Conservation (phyloP, 2,329 filamentous ascomycete genomes). For the Didymella keratinophila region DNA sequence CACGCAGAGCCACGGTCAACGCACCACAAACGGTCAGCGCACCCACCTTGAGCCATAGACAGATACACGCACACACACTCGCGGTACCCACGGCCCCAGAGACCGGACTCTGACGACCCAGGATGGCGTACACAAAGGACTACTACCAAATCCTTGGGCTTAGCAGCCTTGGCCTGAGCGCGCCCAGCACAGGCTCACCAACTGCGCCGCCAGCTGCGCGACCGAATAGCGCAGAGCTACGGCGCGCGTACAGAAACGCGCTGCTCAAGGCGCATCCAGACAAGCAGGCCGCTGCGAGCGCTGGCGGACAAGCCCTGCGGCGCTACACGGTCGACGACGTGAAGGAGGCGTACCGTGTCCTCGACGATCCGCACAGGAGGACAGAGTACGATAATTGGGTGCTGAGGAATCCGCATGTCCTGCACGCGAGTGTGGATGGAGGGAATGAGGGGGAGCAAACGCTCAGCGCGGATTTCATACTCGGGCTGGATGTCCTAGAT, state of each 20-base stretch:
- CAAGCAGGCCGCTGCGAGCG: slow-evolving; percentile 46
- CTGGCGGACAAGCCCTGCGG: neutral
- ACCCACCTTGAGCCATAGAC: neutral
- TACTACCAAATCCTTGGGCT: slow-evolving; percentile 43
- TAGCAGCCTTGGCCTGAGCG: slow-evolving; percentile 22
- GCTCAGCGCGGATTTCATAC: slow-evolving; percentile 40
- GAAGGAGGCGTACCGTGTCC: slow-evolving; percentile 63
- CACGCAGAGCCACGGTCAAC: slow-evolving; percentile 1
- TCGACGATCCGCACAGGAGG: slow-evolving; percentile 55
- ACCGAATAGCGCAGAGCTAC: slow-evolving; percentile 19
- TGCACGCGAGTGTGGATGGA: neutral
- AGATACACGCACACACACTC: neutral
- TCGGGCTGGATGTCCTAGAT: slow-evolving; percentile 65
- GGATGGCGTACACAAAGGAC: slow-evolving; percentile 39
- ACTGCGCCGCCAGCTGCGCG: neutral
- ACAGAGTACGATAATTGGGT: slow-evolving; percentile 52
- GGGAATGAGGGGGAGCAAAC: slow-evolving; percentile 2
- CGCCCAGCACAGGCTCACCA: slow-evolving; percentile 20
- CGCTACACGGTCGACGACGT: slow-evolving; percentile 64
- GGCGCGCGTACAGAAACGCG: slow-evolving; percentile 63
- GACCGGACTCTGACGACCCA: neutral
- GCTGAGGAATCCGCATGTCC: slow-evolving; percentile 15
- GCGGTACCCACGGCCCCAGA: neutral
- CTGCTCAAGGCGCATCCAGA: slow-evolving; percentile 68
- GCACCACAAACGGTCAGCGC: slow-evolving; percentile 2